A percentile compares a stretch with the other conserved stretches of the same genome.
Conservation (phyloP, 2,329 filamentous ascomycete species). For the Penicillium aurantiogriseum region DNA sequence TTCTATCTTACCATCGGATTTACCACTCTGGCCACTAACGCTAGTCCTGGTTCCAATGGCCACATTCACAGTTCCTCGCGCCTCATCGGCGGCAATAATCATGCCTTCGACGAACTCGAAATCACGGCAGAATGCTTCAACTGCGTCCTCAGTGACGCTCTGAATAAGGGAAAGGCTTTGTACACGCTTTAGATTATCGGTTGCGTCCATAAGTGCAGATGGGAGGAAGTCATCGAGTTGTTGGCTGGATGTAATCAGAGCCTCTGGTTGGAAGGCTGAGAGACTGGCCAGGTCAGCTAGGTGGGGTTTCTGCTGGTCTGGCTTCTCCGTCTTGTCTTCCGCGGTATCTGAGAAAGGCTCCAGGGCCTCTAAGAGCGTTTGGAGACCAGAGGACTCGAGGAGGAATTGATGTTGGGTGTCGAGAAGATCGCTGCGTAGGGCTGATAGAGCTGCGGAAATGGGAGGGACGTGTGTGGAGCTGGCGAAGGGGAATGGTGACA, state of each 20-base stretch:
- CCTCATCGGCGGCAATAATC: constrained; percentile 60
- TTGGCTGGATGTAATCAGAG: constrained; percentile 68
- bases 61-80: constrained; percentile 36
- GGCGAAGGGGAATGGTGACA: constrained; percentile 58
- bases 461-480: constrained; percentile 56
- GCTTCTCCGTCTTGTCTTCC: constrained; percentile 18
- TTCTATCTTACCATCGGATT: constrained; percentile 17
- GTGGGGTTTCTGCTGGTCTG: constrained; percentile 42
- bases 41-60: constrained; percentile 27
- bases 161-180: constrained; percentile 70
- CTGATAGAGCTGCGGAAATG: constrained; percentile 54
- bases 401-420: constrained; percentile 72
- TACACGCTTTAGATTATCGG: constrained; percentile 73
- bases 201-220: constrained; percentile 87
- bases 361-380: constrained; percentile 61
- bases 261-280: constrained; percentile 57
- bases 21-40: constrained; percentile 22
- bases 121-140: constrained; percentile 77
- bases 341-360: constrained; percentile 36
- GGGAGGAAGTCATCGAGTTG: constrained; percentile 86
- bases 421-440: constrained; percentile 53
- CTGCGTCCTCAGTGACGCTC: constrained; percentile 76
- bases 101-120: constrained; percentile 70
- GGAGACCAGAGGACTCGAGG: constrained; percentile 70
- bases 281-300: constrained; percentile 57